Base-by-base conservation (phyloP, 2,329 filamentous ascomycete genomes). In the Septoria petroselini region DNA sequence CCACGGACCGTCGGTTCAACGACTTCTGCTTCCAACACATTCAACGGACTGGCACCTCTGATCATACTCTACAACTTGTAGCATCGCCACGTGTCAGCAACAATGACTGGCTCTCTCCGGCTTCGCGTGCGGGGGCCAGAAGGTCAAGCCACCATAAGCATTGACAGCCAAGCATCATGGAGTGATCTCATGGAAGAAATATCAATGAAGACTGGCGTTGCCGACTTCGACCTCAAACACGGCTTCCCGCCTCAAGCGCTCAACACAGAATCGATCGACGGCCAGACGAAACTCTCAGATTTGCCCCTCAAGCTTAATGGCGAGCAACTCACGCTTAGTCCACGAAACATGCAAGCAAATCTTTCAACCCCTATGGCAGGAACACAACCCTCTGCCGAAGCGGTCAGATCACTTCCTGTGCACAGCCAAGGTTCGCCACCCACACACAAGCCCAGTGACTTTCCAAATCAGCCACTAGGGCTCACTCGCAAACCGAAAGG, bases 221-320 rank as follows among this genome's bases (percentile, higher is more conserved):
- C 75, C 5, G 74, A 76, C 11, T 90, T 91, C 63, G 80, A 86
- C 35, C 73, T 95, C 55, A 95, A 93, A 74, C 88, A 85, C 70
- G 89, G 89, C 29, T 95, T 86, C 62, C 91, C 91, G 1, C 84
- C 88, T 18, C 82, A 84, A 63, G 74, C 81, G 0, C 76, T 97
- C 12, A 76, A 82, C 29, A 72, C 85, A 7, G 76, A 79, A 30
- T 65, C 72, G 33, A 76, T 77, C 23, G 74, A 80, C 50, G 67
- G 70, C 57, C 63, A 67, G 25, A 78, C 71, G 55, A 71, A 62
- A 55, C 78, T 80, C 61, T 74, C 66, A 23, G 76, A 83, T 46
- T 74, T 83, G 1, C 80, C 77, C 7, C 67, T 85, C 46, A 81
- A 80, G 43, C 71, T 88, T 17, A 77, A 86, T 62, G 83, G 84